A percentile compares a stretch with the other conserved stretches of the same genome.
These are phyloP conservation scores for Mentha longifolia DNA, from an alignment of 257 asterid genomes.

Conservation along the genomic window DNA sequence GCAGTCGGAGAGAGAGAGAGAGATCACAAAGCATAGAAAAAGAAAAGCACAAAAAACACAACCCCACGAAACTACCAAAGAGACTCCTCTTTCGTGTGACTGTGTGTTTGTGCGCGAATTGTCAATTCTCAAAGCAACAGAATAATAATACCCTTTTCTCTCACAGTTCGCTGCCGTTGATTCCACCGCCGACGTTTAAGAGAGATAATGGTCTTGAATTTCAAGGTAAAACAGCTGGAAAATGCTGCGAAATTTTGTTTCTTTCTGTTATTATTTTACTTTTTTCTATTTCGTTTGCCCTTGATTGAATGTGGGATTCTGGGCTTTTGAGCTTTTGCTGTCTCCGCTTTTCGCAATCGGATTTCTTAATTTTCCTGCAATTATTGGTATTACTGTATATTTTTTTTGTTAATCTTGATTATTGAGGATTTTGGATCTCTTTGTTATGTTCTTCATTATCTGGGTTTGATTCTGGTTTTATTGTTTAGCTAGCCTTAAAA, in stretches of 20 bases:
- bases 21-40: conserved; percentile 14
- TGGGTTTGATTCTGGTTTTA: not conserved
- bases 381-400: conserved; percentile 14
- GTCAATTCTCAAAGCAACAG: conserved; percentile 31
- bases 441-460: conserved; percentile 1
- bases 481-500: not conserved
- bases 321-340: conserved; percentile 13
- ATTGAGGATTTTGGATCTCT: conserved; percentile 7
- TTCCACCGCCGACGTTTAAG: conserved; percentile 32
- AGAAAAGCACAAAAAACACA: conserved; percentile 1
- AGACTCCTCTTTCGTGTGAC: conserved; percentile 26
- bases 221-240: conserved; percentile 40
- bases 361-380: not conserved
- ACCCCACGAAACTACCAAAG: conserved; percentile 29
- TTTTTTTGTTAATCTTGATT: not conserved
- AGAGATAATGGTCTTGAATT: conserved; percentile 38
- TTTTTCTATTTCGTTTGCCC: not conserved
- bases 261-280: not conserved
- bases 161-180: no score
- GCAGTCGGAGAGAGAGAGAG: no score
- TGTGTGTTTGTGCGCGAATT: conserved; percentile 9
- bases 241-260: conserved; percentile 7
- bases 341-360: conserved; percentile 6
- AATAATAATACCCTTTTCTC: conserved; percentile 18
- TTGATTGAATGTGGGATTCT: conserved; percentile 21